phyloP scores from a whole-genome alignment of 2,329 filamentous ascomycete genomes.

The Talaromyces islandicus region DNA sequence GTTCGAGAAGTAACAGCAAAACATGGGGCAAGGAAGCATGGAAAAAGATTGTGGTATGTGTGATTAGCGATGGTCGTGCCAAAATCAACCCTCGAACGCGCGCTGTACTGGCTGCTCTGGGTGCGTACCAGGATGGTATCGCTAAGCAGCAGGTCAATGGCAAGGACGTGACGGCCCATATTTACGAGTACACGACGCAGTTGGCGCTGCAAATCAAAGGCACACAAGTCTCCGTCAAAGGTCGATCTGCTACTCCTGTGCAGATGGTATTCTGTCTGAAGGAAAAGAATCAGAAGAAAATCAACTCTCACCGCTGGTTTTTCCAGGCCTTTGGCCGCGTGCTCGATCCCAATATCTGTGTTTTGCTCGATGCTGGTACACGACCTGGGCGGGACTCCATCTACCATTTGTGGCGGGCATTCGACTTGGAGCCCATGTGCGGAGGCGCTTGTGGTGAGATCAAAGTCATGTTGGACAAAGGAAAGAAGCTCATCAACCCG shows the following conservation, averaged over 20 bases:
- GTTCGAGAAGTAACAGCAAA: constrained; percentile 83
- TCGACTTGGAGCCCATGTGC: constrained; percentile 96
- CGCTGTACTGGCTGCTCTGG: constrained; percentile 84
- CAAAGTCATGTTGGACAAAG: constrained; percentile 88
- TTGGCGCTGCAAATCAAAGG: constrained; percentile 80
- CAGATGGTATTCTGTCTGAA: constrained; percentile 98
- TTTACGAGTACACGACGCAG: constrained; percentile 69
- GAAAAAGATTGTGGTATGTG: constrained; percentile 99
- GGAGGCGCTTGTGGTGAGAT: constrained; percentile 97
- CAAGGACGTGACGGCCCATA: constrained; percentile 93
- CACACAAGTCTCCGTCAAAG: constrained; percentile 75
- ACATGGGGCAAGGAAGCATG: constrained; percentile 98
- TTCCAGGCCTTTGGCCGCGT: constrained; percentile 94
- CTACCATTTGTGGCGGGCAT: constrained; percentile 97
- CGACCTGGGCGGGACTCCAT: constrained; percentile 91
- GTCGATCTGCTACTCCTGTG: constrained; percentile 76
- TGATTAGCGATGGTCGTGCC: constrained; percentile 92
- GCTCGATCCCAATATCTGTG: constrained; percentile 91
- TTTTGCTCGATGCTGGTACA: constrained; percentile 91
- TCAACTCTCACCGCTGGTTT: constrained; percentile 99
- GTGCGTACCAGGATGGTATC: constrained; percentile 96
- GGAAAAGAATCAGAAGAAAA: constrained; percentile 99
- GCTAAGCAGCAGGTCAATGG: constrained; percentile 96
- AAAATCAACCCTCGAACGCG: constrained; percentile 94
- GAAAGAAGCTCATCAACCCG: constrained; percentile 86